phyloP scores from a whole-genome alignment of 1,284 basidiomycete genomes.

The Veloboletus limbatus region DNA sequence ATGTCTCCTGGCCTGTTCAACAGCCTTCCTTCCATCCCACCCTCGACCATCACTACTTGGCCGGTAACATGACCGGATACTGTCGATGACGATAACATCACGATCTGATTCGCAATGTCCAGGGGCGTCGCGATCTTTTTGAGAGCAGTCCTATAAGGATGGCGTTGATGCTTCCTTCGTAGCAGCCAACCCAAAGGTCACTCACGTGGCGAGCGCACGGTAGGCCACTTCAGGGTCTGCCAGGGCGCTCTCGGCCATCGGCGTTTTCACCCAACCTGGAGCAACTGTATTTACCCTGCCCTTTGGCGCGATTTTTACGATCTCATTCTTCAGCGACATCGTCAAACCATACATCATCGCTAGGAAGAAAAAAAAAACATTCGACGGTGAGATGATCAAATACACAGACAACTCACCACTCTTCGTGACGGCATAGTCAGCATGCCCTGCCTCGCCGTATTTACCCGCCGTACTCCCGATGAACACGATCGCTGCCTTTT shows the following conservation, averaged over 20 bases:
- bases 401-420: slow-evolving; percentile 43
- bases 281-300: slow-evolving; percentile 72
- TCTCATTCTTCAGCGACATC: slow-evolving; percentile 73
- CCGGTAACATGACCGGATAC: slow-evolving; percentile 74
- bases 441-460: slow-evolving; percentile 67
- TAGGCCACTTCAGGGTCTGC: slow-evolving; percentile 47
- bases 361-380: slow-evolving; percentile 25
- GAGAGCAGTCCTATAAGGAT: slow-evolving; percentile 55
- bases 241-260: slow-evolving; percentile 52
- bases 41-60: slow-evolving; percentile 68
- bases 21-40: slow-evolving; percentile 73
- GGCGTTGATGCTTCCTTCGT: background rate
- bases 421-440: slow-evolving; percentile 60
- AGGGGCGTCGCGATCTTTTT: slow-evolving; percentile 64
- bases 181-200: slow-evolving; percentile 7
- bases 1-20: slow-evolving; percentile 42
- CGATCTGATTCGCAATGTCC: slow-evolving; percentile 68
- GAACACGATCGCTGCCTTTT: slow-evolving; percentile 57
- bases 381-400: slow-evolving; percentile 4
- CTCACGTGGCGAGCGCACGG: slow-evolving; percentile 62
- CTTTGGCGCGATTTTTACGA: slow-evolving; percentile 68
- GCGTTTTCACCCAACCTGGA: slow-evolving; percentile 70
- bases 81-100: slow-evolving; percentile 55
- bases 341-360: slow-evolving; percentile 76
- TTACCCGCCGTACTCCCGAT: slow-evolving; percentile 74